Evolutionary conservation across 164 flowering plant genomes (phyloP).

Genomic region (Sextonia rubra): DNA sequence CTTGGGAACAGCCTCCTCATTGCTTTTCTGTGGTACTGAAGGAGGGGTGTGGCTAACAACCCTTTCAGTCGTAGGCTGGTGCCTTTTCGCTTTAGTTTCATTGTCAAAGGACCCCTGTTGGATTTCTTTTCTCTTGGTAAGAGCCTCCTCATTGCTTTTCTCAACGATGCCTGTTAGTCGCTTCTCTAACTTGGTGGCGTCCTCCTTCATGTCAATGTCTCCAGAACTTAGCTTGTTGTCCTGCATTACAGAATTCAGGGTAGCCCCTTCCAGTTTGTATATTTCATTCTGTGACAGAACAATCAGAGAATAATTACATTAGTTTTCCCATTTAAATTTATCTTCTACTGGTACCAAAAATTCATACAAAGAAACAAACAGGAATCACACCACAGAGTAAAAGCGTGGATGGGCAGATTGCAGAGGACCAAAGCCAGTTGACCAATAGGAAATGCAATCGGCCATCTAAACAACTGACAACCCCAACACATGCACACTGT

Average conservation of each 20-base stretch:
- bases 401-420: background rate
- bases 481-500: background rate
- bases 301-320: background rate
- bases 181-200: background rate
- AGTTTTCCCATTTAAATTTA: background rate
- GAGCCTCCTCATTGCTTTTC: background rate
- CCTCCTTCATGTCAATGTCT: background rate
- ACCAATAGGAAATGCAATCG: no score
- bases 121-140: background rate
- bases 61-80: no score
- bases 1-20: no score
- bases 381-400: background rate
- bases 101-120: no score
- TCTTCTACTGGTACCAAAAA: no score
- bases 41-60: no score
- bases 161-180: background rate
- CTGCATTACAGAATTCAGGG: background rate
- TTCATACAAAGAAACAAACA: background rate
- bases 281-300: background rate
- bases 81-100: no score
- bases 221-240: background rate
- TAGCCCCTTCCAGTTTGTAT: background rate
- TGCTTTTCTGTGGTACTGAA: no score
- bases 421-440: no score
- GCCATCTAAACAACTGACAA: background rate